These are phyloP conservation scores for Plasmodium vivax DNA, from an alignment of 169 alveolate species.

Conservation along the genomic window DNA sequence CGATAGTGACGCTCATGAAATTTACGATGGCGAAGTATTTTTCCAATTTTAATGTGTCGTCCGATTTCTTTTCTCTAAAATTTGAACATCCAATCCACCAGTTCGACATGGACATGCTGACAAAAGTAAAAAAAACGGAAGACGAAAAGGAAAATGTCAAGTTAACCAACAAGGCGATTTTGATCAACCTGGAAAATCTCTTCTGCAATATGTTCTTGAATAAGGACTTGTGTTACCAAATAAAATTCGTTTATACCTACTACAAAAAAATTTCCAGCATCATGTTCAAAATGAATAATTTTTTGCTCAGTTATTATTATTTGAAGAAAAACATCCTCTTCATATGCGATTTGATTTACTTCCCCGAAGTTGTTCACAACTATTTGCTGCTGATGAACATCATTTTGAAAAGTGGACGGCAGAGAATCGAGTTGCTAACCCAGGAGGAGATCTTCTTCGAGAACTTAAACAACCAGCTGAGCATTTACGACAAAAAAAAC, in stretches of 20 bases:
- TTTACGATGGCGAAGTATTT: constrained; percentile 57
- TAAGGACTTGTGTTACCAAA: constrained; percentile 36
- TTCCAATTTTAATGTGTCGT: constrained; percentile 36
- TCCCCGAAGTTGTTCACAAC: constrained; percentile 38
- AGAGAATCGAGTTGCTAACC: constrained; percentile 70
- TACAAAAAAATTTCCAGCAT: constrained; percentile 30
- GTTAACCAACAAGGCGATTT: constrained; percentile 18
- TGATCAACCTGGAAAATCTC: constrained; percentile 15
- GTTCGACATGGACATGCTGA: constrained; percentile 37
- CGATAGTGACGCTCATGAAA: constrained; percentile 35
- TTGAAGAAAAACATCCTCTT: constrained; percentile 33
- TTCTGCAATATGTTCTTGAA: constrained; percentile 65
- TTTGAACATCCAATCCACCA: constrained; percentile 54
- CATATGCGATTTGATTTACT: constrained; percentile 35
- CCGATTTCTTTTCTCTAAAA: constrained; percentile 52
- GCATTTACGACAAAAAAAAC: constrained; percentile 15
- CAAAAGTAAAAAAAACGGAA: constrained; percentile 17
- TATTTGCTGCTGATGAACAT: constrained; percentile 20
- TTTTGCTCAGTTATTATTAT: constrained; percentile 60
- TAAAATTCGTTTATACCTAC: constrained; percentile 51
- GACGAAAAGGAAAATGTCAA: constrained; percentile 26
- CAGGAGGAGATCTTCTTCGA: constrained; percentile 74
- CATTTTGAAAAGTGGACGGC: constrained; percentile 63
- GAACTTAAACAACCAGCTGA: constrained; percentile 56
- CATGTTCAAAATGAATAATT: constrained; percentile 50